phyloP scores from a whole-genome alignment of 2,329 filamentous ascomycete genomes.

The Aspergillus sp. region DNA sequence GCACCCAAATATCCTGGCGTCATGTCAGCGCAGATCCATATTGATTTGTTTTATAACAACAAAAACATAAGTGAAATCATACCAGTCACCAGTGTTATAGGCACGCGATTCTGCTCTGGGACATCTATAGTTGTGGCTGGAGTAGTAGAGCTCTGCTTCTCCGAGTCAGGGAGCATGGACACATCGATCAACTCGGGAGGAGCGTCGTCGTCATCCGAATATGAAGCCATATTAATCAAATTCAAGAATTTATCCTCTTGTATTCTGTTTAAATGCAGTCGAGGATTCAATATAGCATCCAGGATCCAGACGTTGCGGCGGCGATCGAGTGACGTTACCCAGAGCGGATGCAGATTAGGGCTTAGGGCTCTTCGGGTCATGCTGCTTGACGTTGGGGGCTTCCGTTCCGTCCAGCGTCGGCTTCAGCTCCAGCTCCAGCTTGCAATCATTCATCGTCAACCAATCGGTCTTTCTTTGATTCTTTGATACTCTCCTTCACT shows the following conservation, averaged over 20 bases:
- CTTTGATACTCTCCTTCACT: not conserved
- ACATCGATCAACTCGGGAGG: conserved; percentile 42
- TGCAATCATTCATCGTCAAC: not conserved
- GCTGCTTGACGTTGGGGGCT: conserved; percentile 2
- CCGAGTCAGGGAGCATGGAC: conserved; percentile 21
- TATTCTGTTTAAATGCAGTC: too few relatives aligned
- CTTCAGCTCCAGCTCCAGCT: not conserved
- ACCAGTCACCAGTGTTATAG: conserved; percentile 49
- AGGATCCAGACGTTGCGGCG: not conserved
- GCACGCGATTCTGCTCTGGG: conserved; percentile 35
- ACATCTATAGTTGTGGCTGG: conserved; percentile 20
- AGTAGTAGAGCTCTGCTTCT: conserved; percentile 14
- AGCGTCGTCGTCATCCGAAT: conserved; percentile 39
- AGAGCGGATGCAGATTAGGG: conserved; percentile 20
- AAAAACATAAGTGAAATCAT: conserved; percentile 8
- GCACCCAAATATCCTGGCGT: conserved; percentile 80
- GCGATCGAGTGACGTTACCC: conserved; percentile 5
- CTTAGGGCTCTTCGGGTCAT: conserved; percentile 29
- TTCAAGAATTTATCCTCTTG: too few relatives aligned
- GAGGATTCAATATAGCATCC: not conserved
- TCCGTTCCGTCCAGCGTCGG: conserved; percentile 1
- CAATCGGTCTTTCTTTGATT: not conserved
- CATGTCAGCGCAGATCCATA: not conserved
- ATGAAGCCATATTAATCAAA: conserved; percentile 10
- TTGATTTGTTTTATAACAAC: not conserved